Conservation (phyloP, 208 protist genomes). For the Trypanosoma platydactyli region DNA sequence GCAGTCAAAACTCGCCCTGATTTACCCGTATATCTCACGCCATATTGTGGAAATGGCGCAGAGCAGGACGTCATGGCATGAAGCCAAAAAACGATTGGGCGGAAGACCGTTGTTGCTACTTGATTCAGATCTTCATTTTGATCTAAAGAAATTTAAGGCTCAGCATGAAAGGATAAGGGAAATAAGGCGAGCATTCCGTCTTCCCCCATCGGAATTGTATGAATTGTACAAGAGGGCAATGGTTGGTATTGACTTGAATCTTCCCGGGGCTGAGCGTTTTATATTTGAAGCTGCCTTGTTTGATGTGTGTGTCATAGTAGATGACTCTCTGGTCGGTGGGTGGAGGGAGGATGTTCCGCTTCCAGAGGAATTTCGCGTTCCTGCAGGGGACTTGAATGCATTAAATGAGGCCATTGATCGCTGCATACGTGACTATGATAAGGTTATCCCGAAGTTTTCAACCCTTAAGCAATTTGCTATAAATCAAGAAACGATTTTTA, state of each 20-base stretch:
- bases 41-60: constrained; percentile 28
- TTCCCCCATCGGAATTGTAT: constrained; percentile 26
- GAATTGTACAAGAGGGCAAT: constrained; percentile 22
- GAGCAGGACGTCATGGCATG: constrained; percentile 9
- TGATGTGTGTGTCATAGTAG: constrained; percentile 29
- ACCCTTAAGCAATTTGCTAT: constrained; percentile 23
- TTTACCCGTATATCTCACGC: constrained; percentile 35
- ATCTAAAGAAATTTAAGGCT: constrained; percentile 4
- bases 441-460: constrained; percentile 9
- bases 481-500: constrained; percentile 24
- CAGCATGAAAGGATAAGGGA: neutral
- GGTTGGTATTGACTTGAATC: constrained; percentile 22
- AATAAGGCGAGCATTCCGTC: constrained; percentile 16
- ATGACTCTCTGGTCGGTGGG: constrained; percentile 25
- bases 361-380: constrained; percentile 25
- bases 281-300: constrained; percentile 32
- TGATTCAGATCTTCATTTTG: constrained; percentile 20
- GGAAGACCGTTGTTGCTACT: constrained; percentile 21
- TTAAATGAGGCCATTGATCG: constrained; percentile 18
- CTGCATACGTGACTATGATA: constrained; percentile 20
- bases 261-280: constrained; percentile 34
- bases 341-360: constrained; percentile 26
- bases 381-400: constrained; percentile 15
- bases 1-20: constrained; percentile 21
- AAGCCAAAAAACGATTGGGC: neutral